phyloP scores from a whole-genome alignment of 2,329 filamentous ascomycete species.

The Didymella keratinophila region DNA sequence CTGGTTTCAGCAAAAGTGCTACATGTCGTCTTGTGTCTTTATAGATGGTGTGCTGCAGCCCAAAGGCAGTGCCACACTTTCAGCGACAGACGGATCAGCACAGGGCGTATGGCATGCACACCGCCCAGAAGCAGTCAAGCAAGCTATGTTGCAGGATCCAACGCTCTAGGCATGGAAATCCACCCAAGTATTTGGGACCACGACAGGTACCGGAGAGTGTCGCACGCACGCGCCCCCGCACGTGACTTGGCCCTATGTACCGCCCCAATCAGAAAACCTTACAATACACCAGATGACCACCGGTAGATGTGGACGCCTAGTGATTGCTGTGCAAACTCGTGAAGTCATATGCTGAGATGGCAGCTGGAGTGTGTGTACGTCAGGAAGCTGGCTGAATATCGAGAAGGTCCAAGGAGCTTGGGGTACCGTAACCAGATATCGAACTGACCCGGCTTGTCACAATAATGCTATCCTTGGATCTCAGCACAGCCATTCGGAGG shows the following conservation, averaged over 20 bases:
- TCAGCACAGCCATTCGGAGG: background rate
- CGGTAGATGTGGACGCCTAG: background rate
- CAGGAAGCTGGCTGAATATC: background rate
- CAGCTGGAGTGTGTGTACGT: background rate
- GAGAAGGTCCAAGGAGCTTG: background rate
- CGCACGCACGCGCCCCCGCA: background rate
- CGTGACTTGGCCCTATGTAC: background rate
- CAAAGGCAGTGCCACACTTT: background rate
- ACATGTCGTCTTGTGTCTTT: background rate
- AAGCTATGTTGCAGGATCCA: conserved; percentile 1
- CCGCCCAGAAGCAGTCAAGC: background rate
- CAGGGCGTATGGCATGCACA: background rate
- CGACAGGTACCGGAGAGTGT: background rate
- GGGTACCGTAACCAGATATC: background rate
- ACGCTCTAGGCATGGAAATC: background rate
- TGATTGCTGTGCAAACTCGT: conserved; percentile 3
- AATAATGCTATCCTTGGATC: too few relatives aligned
- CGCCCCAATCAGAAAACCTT: background rate
- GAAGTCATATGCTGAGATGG: background rate
- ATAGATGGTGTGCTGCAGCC: background rate
- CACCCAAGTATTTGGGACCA: background rate
- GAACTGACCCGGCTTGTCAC: background rate
- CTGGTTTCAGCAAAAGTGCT: background rate
- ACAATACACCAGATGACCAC: background rate
- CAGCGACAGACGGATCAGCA: background rate